phyloP scores from a whole-genome alignment of 2,329 filamentous ascomycete genomes.

The Fusarium sp. region DNA sequence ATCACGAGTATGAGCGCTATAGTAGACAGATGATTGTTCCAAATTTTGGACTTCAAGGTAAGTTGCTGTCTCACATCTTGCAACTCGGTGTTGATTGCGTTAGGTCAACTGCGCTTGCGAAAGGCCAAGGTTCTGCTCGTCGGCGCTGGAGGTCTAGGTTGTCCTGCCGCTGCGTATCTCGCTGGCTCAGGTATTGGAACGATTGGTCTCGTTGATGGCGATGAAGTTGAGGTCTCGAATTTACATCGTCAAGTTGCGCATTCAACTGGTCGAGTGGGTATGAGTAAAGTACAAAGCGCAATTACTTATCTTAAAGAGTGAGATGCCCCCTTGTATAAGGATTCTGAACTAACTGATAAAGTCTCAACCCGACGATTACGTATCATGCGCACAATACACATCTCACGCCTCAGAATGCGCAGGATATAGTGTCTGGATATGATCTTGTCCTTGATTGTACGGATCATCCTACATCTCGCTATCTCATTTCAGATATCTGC shows the following conservation, averaged over 20 bases:
- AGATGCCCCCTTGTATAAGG: constrained; percentile 17
- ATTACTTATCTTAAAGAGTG: constrained; percentile 69
- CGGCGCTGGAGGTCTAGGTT: constrained; percentile 90
- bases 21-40: constrained; percentile 92
- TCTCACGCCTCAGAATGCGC: constrained; percentile 76
- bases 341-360: constrained; percentile 48
- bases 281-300: constrained; percentile 84
- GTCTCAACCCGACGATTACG: constrained; percentile 77
- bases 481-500: constrained; percentile 91
- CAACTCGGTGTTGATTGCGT: neutral
- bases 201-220: constrained; percentile 87
- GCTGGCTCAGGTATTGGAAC: constrained; percentile 88
- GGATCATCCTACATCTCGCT: constrained; percentile 90
- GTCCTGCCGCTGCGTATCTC: constrained; percentile 91
- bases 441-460: constrained; percentile 94
- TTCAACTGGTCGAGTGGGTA: constrained; percentile 75
- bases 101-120: constrained; percentile 82
- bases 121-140: constrained; percentile 80
- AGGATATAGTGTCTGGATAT: constrained; percentile 74
- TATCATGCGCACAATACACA: constrained; percentile 73
- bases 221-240: constrained; percentile 89
- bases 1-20: constrained; percentile 86
- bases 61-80: accelerated
- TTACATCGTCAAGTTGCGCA: constrained; percentile 93
- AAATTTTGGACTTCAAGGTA: constrained; percentile 80